Conservation (phyloP, 176 grass and related monocot species). For the Miscanthus lutarioriparius region DNA sequence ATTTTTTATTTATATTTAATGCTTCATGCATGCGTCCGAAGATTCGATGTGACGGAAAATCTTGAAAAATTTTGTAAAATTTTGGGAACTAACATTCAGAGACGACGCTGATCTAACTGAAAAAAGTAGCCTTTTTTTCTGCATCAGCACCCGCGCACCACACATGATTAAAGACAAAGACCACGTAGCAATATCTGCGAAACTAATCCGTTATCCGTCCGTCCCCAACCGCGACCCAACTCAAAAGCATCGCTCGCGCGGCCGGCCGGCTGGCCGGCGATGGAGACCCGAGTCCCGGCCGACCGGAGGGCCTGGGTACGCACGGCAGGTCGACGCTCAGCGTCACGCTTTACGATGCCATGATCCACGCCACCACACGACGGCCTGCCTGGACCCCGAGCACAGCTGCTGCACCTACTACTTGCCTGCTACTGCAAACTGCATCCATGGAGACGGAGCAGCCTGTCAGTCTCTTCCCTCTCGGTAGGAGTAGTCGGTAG, state of each 20-base stretch:
- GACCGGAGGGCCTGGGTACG: background rate
- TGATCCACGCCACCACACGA: background rate
- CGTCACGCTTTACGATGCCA: constrained; percentile 24
- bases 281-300: background rate
- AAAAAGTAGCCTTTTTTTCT: background rate
- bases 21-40: no score
- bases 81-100: no score
- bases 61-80: no score
- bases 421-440: background rate
- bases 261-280: background rate
- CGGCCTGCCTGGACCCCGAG: background rate
- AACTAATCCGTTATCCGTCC: background rate
- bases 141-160: background rate
- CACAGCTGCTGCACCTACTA: background rate
- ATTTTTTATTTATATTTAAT: no score
- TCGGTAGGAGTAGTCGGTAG: no score
- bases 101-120: no score
- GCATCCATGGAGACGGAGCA: background rate
- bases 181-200: no score
- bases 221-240: background rate
- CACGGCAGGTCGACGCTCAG: constrained; percentile 9
- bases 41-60: no score
- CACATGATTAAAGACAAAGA: background rate
- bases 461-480: no score
- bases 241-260: background rate